These are phyloP conservation scores for Cardiospermum halicacabum DNA, from an alignment of 345 rosid genomes.

Conservation along the genomic window DNA sequence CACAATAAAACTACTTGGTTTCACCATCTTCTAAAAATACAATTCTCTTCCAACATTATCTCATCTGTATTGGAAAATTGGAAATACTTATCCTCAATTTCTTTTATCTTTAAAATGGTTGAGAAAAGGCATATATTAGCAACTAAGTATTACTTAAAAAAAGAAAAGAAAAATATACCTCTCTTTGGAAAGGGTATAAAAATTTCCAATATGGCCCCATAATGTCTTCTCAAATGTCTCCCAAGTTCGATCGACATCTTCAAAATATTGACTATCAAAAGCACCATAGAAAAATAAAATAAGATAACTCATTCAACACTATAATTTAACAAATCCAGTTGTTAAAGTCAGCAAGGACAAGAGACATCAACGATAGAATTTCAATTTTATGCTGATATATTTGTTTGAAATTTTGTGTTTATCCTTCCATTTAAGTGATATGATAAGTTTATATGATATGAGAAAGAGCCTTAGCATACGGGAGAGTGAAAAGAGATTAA, in stretches of 20 bases:
- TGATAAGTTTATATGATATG: not conserved
- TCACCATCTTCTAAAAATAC: not conserved
- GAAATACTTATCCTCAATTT: not conserved
- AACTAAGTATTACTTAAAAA: not conserved
- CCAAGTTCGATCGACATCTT: conserved; percentile 96
- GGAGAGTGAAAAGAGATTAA: not conserved
- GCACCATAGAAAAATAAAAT: conserved; percentile 10
- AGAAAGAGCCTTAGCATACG: not conserved
- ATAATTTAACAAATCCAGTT: not conserved
- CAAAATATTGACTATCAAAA: conserved; percentile 81
- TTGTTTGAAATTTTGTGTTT: not conserved
- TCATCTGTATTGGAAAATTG: too few relatives aligned
- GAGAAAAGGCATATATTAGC: not conserved
- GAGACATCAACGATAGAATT: not conserved
- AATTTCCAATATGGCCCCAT: conserved; percentile 85
- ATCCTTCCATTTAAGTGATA: not conserved
- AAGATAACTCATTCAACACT: conserved; percentile 11
- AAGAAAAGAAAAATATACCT: conserved; percentile 72
- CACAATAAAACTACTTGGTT: conserved; percentile 12
- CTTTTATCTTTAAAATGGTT: not conserved
- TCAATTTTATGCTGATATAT: not conserved
- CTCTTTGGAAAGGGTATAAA: conserved; percentile 86
- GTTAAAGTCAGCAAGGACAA: not conserved
- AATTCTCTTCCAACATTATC: not conserved
- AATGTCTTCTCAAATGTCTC: conserved; percentile 95